Evolutionary conservation across 192 early-diverging fungal genomes (phyloP).

Genomic region (Podochytrium sp.): DNA sequence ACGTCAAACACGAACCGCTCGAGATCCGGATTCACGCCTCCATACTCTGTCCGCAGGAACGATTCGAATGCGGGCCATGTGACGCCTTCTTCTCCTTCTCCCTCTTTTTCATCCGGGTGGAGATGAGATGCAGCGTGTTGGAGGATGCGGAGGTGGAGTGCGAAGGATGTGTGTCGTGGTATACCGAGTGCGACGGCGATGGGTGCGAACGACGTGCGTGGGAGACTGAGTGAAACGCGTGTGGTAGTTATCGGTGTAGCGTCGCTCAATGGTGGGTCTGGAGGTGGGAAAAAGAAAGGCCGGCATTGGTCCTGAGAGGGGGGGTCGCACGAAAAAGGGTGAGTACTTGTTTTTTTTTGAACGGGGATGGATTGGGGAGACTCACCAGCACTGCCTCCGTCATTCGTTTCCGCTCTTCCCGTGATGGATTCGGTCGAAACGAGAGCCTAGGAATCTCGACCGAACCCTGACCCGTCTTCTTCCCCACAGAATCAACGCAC

Average conservation of each 20-base stretch:
- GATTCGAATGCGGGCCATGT: conserved; percentile 27
- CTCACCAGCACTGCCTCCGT: conserved; percentile 14
- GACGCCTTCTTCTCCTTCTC: conserved; percentile 7
- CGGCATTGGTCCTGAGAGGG: conserved; percentile 24
- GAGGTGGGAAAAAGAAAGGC: conserved; percentile 20
- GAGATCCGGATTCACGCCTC: conserved; percentile 11
- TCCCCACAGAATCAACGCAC: too few species aligned
- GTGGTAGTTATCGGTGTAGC: neutral
- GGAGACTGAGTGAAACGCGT: neutral
- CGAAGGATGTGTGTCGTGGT: conserved; percentile 14
- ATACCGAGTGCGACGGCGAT: neutral
- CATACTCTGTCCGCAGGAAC: conserved; percentile 3
- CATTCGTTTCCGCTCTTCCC: conserved; percentile 12
- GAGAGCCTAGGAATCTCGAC: neutral
- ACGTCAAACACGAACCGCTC: conserved; percentile 29
- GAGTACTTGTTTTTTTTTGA: neutral
- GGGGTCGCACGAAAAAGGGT: too few species aligned
- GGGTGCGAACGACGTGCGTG: neutral
- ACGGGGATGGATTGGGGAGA: neutral
- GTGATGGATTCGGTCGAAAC: conserved; percentile 6
- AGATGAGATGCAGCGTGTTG: neutral
- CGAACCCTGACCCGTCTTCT: too few species aligned
- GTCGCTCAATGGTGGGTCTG: neutral
- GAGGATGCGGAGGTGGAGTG: conserved; percentile 15
- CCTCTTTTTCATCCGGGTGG: neutral